Evolutionary conservation across 495 filamentous ascomycete species (phyloP).

Genomic region (Penicillium lagena): DNA sequence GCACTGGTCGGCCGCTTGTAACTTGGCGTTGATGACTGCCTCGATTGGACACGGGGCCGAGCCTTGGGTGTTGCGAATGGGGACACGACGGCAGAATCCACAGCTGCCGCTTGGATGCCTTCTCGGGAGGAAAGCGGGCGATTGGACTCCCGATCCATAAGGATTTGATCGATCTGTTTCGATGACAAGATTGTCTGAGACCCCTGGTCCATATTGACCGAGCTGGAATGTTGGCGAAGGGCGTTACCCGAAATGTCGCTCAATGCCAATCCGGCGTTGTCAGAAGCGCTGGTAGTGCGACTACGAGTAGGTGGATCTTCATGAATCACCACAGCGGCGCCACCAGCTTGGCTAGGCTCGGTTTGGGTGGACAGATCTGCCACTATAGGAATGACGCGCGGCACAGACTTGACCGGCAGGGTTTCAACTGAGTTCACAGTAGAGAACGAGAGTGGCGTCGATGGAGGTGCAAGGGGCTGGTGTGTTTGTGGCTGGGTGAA

Average conservation of each 20-base stretch:
- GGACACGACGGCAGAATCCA: conserved; percentile 9
- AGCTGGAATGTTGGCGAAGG: conserved; percentile 23
- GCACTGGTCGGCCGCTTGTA: conserved; percentile 62
- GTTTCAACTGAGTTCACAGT: conserved; percentile 37
- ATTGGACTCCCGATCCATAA: conserved; percentile 39
- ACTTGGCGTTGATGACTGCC: conserved; percentile 19
- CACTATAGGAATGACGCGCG: conserved; percentile 12
- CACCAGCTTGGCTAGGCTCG: conserved; percentile 11
- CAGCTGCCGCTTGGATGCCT: conserved; percentile 16
- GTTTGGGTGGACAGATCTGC: conserved; percentile 16
- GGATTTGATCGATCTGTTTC: conserved; percentile 61
- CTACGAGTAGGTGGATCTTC: conserved; percentile 45
- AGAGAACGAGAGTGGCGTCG: conserved; percentile 25
- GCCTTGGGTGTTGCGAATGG: conserved; percentile 34
- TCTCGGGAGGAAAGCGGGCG: conserved; percentile 29
- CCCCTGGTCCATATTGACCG: conserved; percentile 56
- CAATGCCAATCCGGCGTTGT: conserved; percentile 36
- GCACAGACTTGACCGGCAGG: conserved; percentile 20
- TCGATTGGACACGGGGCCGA: conserved; percentile 28
- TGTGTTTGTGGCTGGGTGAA: conserved; percentile 27
- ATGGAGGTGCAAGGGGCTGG: conserved; percentile 7
- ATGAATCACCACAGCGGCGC: conserved; percentile 29
- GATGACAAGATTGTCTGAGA: conserved; percentile 71
- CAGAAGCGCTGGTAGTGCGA: conserved; percentile 24
- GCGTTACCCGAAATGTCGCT: conserved; percentile 40